Evolutionary conservation across 2,329 filamentous ascomycete genomes (phyloP), one percentile per base, ranked within the genome.

Genomic region (Ceratocystis variospora): DNA sequence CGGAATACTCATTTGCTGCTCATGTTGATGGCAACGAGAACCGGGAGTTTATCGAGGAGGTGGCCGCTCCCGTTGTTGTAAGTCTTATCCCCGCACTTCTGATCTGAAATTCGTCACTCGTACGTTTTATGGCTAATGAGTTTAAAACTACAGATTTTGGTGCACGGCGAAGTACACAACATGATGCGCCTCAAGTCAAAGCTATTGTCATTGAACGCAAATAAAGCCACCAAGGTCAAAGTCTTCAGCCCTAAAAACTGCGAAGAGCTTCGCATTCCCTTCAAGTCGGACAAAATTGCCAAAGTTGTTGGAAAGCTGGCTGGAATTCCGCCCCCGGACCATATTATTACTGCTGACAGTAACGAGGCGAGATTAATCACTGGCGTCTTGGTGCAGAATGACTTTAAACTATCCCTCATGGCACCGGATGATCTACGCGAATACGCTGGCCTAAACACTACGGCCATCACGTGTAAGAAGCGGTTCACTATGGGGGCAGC

Each of bases 171-270:
- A 74, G 91, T 94, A 72, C 90, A 96, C 74, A 96, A 97, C 73
- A 97, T 97, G 91, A 96, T 94, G 82, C 87, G 94, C 65, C 79
- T 99, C 33, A 96, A 96, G 75, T 96, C 92, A 2, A 95, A 96
- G 73, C 81, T 99, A 1, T 83, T 97, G 3, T 93, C 90, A n/a
- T 82, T 96, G 46, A 96, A 96, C 72, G 86, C 88, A 33, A 85
- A 86, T 70, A 93, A 93, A 73, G 80, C 84, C 0, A 79, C 84
- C 53, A 94, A 95, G 71, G 87, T 90, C 70, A 96, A 97, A 74
- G 90, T 99, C 10, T 97, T 86, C 77, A 95, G 89, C 28, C 94
- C 94, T 0, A 87, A 89, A 64, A 99, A 99, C 74, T 96, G 92
- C 74, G 93, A 97, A 72, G 92, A 96, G 75, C 82, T 99, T 28